Conservation (phyloP, 2,329 filamentous ascomycete species). For the Xylariaceae sp. region DNA sequence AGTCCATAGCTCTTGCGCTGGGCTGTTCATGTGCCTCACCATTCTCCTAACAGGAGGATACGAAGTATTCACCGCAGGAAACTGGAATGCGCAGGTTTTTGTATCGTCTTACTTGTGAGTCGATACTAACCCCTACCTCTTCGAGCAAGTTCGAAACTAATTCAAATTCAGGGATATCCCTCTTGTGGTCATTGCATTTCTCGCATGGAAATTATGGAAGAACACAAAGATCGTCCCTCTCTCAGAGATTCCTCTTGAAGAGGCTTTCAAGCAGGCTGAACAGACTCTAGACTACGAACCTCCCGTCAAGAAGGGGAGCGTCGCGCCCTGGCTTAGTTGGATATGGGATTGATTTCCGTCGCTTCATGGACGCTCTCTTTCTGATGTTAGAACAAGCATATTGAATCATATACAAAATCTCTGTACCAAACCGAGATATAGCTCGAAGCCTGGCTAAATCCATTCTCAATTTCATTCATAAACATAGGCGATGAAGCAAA, state of each 20-base stretch:
- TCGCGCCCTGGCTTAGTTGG: conserved; percentile 16
- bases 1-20: conserved; percentile 57
- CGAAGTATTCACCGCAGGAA: conserved; percentile 52
- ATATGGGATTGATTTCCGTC: conserved; percentile 18
- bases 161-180: conserved; percentile 48
- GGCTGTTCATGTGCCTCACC: conserved; percentile 55
- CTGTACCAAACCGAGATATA: too few relatives aligned
- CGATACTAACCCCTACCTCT: conserved; percentile 12
- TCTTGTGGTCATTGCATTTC: conserved; percentile 50
- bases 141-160: not conserved
- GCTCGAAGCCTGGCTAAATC: too few relatives aligned
- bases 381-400: not conserved
- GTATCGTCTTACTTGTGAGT: conserved; percentile 58
- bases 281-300: conserved; percentile 31
- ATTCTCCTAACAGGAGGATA: conserved; percentile 69
- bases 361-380: not conserved
- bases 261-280: conserved; percentile 47
- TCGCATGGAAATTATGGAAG: conserved; percentile 62
- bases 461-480: too few relatives aligned
- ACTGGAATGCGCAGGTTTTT: conserved; percentile 53
- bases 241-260: conserved; percentile 46
- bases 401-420: too few relatives aligned
- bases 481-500: too few relatives aligned
- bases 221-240: conserved; percentile 52
- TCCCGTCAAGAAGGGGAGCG: conserved; percentile 2